Conservation (phyloP, 1,284 basidiomycete genomes). For the Ganoderma resinaceum region DNA sequence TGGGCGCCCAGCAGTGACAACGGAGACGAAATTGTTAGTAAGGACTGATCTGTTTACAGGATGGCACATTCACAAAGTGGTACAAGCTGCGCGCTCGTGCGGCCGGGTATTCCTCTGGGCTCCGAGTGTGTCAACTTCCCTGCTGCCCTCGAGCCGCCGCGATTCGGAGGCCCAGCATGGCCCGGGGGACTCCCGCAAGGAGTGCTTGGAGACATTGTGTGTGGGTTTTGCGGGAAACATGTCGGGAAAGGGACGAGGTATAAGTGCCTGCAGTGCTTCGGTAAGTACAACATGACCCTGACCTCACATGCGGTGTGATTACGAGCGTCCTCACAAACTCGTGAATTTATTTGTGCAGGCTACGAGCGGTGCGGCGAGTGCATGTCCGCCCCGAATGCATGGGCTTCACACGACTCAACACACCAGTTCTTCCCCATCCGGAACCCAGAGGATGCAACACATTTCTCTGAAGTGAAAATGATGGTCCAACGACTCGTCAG, state of each 20-base stretch:
- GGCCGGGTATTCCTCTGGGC: no score
- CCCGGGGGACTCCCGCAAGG: no score
- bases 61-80: no score
- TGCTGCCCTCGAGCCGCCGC: background rate
- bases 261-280: slow-evolving; percentile 71
- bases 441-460: slow-evolving; percentile 48
- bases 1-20: no score
- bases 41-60: no score
- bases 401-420: slow-evolving; percentile 21
- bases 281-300: background rate
- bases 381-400: slow-evolving; percentile 39
- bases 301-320: slow-evolving; percentile 33
- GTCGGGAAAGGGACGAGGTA: slow-evolving; percentile 51
- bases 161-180: background rate
- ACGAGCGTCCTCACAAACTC: no score
- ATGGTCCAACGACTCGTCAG: background rate
- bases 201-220: slow-evolving; percentile 47
- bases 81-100: no score
- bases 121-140: background rate
- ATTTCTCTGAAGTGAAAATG: slow-evolving; percentile 14
- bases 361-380: slow-evolving; percentile 76
- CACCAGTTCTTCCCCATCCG: slow-evolving; percentile 74
- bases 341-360: slow-evolving; percentile 17
- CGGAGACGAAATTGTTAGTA: no score
- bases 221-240: slow-evolving; percentile 57